These are phyloP conservation scores for Coelastrella sp. DNA, from an alignment of 139 green algal genomes.

Conservation along the genomic window DNA sequence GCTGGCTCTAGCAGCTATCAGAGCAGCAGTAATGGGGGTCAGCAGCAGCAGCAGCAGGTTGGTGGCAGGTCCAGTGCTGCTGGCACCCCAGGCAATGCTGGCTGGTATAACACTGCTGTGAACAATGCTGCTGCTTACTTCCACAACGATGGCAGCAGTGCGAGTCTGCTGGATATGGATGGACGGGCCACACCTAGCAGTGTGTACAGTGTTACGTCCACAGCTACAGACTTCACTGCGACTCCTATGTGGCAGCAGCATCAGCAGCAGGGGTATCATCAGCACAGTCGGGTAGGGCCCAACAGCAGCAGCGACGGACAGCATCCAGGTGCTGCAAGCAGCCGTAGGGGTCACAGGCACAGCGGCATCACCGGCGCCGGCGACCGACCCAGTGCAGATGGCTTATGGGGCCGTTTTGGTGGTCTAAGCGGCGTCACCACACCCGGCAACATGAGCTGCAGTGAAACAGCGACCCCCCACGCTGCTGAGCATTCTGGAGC, in stretches of 20 bases:
- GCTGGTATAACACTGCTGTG: background rate
- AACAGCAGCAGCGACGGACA: constrained; percentile 5
- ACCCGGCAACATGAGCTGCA: background rate
- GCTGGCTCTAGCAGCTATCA: background rate
- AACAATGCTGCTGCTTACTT: background rate
- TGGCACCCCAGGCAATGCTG: background rate
- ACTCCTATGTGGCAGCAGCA: constrained; percentile 16
- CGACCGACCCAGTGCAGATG: background rate
- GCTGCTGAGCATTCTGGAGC: background rate
- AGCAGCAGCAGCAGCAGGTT: background rate
- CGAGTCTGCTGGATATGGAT: constrained; percentile 12
- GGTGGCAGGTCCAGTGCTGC: background rate
- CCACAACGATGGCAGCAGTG: constrained; percentile 21
- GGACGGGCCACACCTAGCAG: constrained; percentile 31
- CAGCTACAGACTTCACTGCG: constrained; percentile 1
- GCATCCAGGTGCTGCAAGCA: background rate
- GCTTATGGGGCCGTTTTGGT: background rate
- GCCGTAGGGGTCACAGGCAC: background rate
- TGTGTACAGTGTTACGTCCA: constrained; percentile 27
- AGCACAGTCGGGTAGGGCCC: background rate
- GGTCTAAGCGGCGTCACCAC: background rate
- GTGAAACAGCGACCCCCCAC: constrained; percentile 22
- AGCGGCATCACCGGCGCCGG: background rate
- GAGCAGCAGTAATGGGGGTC: background rate
- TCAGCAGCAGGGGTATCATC: background rate